Evolutionary conservation across 495 filamentous ascomycete genomes (phyloP), one percentile per base, ranked within the genome.

Genomic region (Penicillium samsonianum): DNA sequence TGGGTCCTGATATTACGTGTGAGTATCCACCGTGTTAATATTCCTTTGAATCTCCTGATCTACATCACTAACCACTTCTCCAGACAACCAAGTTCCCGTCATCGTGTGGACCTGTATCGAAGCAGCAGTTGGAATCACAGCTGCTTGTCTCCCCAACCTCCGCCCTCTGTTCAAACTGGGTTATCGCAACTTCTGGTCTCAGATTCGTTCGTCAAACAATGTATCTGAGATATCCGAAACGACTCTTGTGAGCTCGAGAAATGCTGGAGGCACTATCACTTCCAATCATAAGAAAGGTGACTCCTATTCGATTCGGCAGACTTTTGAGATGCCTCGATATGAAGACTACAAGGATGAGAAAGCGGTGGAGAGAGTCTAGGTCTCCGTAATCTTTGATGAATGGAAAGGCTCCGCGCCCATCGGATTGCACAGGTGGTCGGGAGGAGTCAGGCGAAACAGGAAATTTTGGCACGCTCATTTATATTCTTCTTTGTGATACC

Each of bases 71-170:
- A 65, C 43, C 1, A 31, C 37, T 5, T 19, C 7, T 35, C 6
- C n/a, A 67, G 67, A 63, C 25, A 51, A 69, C 41, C 67, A 69
- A 65, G 65, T 64, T 44, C 67, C 65, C 2, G 52, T 58, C 10
- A 62, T 60, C 45, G 56, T 69, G 28, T 69, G 67, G 67, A 69
- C 67, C 14, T 69, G 67, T 42, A 50, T 58, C 19, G 67, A 69
- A 49, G 59, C 59, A 12, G 65, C 65, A 1, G 67, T 69, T 0
- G 65, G 59, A 19, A 69, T 69, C 37, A 55, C 64, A 5, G 67
- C 65, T 7, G 67, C 67, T 26, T 69, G 67, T 46, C 59, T 69
- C 1, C 65, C 67, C 3, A 69, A 69, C 42, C 59, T 69, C 9
- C 50, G 64, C 25, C 67, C 67, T 12, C 40, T 67, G 26, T 67